Conservation (phyloP, 345 rosid genomes). For the Eucalyptus erythrocorys region DNA sequence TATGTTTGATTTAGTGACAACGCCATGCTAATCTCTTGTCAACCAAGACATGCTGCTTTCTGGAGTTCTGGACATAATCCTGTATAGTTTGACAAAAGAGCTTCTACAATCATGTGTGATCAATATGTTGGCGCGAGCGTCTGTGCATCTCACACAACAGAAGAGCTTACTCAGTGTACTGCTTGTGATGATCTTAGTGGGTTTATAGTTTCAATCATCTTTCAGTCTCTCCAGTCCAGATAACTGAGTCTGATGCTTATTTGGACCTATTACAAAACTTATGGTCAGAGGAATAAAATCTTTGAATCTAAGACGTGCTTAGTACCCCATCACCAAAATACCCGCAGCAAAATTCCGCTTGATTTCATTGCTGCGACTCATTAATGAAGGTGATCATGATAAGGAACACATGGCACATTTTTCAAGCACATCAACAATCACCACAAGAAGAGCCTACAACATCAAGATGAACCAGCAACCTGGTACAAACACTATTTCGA, state of each 20-base stretch:
- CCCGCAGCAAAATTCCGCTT: background rate
- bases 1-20: background rate
- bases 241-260: constrained; percentile 63
- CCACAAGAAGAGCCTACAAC: background rate
- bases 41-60: background rate
- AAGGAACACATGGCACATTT: background rate
- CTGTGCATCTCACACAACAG: background rate
- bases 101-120: background rate
- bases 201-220: constrained; percentile 68
- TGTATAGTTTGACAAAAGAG: background rate
- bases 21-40: background rate
- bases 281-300: background rate
- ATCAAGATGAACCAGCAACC: background rate
- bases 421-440: background rate
- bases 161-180: constrained; percentile 25
- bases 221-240: constrained; percentile 72
- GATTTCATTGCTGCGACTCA: background rate
- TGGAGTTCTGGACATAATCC: background rate
- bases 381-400: background rate
- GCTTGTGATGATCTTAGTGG: constrained; percentile 36
- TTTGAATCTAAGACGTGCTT: background rate
- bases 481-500: background rate
- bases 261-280: constrained; percentile 38
- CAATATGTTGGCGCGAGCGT: background rate
- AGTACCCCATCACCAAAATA: background rate